phyloP scores from a whole-genome alignment of 139 green algal genomes.

The Picochlorum sp. region DNA sequence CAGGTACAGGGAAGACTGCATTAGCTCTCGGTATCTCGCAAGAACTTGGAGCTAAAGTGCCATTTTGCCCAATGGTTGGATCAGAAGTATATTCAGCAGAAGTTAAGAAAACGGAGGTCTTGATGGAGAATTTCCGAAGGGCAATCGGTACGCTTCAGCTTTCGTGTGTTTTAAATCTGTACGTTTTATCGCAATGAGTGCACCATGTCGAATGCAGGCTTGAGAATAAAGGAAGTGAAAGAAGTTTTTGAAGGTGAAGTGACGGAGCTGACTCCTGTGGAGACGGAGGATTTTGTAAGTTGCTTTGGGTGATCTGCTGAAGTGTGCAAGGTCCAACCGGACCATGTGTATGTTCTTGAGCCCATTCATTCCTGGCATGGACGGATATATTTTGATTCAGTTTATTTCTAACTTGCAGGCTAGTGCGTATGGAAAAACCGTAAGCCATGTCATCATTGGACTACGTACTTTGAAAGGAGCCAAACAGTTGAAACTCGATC shows the following conservation, averaged over 20 bases:
- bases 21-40: constrained; percentile 93
- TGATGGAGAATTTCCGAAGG: constrained; percentile 98
- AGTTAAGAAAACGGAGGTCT: constrained; percentile 99
- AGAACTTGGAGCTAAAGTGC: constrained; percentile 81
- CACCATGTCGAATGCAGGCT: constrained; percentile 37
- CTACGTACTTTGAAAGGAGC: constrained; percentile 90
- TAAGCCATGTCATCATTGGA: constrained; percentile 91
- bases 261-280: constrained; percentile 91
- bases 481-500: constrained; percentile 97
- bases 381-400: constrained; percentile 1
- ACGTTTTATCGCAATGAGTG: not conserved
- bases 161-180: not conserved
- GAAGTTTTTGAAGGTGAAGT: constrained; percentile 99
- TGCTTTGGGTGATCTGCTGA: not conserved
- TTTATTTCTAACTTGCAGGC: constrained; percentile 2
- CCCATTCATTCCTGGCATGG: not conserved
- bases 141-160: constrained; percentile 68
- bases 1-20: constrained; percentile 96
- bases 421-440: constrained; percentile 73
- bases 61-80: constrained; percentile 99
- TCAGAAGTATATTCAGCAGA: constrained; percentile 95
- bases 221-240: constrained; percentile 99
- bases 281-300: constrained; percentile 48
- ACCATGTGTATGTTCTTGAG: too few species aligned
- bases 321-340: not conserved